Base-by-base conservation (phyloP, 2,329 filamentous ascomycete genomes). In the Phialocephala subalpina region DNA sequence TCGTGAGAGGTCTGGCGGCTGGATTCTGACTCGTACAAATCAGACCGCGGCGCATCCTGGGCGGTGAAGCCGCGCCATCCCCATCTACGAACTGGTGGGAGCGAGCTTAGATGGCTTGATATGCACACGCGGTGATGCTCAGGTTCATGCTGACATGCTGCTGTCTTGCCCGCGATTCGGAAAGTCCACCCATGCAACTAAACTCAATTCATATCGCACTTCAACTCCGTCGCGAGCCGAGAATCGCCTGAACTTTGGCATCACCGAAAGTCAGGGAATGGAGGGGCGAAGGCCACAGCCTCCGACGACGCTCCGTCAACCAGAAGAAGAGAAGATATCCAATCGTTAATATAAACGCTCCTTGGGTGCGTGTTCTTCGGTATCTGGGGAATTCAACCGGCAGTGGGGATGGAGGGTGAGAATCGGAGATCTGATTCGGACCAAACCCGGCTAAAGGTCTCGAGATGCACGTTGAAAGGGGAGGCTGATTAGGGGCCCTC, bases 141-240 rank as follows among this genome's bases (percentile, higher is more conserved):
- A 25, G 6, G 49, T 53, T 53, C 49, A 29, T 53, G 49, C 25
- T 33, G 9, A 33, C 29, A 29, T 53, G 49, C 25, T 33, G 9
- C 4, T 9, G 22, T 25, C 56, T 59, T 20, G 55, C 61, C 61
- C 55, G 61, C 56, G 35, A 58, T 58, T 58, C 55, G 61, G 61
- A 57, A 57, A 33, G 55, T 36, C 29, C 8, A 59, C 14, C 35
- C 45, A 63, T 63, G 60, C 56, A 63, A 36, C 60, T 63, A 63
- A 66, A 66, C 64, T 66, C 64, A 66, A 66, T 66, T 62, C n/a
- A 63, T 12, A 22, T 56, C 36, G 29, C 27, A 29, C 35, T 40
- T 22, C 55, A 57, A 36, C 35, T 36, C 29, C 55, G 55, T 25
- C 14, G 18, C 55, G 9, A 57, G 49, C 27, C 49, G 49, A 53